Evolutionary conservation across 495 filamentous ascomycete genomes (phyloP).

Genomic region (Cairneyella variabilis): DNA sequence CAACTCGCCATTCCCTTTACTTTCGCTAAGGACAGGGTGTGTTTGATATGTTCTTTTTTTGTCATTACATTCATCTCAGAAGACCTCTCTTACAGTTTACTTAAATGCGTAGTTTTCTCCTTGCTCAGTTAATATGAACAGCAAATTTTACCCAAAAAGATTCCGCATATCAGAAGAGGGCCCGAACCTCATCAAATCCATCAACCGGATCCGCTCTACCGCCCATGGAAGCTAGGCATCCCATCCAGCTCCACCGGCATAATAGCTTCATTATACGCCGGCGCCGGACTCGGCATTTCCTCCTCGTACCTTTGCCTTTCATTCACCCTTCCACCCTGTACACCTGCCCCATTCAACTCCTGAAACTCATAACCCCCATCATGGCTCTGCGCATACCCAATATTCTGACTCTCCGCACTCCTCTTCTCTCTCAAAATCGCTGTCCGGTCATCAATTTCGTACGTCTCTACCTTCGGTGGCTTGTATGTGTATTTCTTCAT

Average conservation of each 20-base stretch:
- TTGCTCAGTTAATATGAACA: too few species aligned
- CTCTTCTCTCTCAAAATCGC: neutral
- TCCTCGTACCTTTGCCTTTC: neutral
- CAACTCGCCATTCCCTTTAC: too few species aligned
- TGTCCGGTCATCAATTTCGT: conserved; percentile 17
- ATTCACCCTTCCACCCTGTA: neutral
- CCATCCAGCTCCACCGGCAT: conserved; percentile 6
- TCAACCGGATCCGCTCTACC: too few species aligned
- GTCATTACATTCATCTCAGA: too few species aligned
- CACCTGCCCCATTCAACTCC: neutral
- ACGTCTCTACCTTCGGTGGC: conserved; percentile 11
- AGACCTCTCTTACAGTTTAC: too few species aligned
- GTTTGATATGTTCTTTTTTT: too few species aligned
- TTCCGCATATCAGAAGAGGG: too few species aligned
- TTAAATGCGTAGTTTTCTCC: too few species aligned
- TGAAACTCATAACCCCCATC: neutral
- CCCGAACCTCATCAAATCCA: too few species aligned
- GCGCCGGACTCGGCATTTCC: neutral
- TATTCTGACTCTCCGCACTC: neutral
- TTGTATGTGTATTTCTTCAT: conserved; percentile 1
- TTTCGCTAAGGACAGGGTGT: too few species aligned
- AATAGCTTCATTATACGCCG: neutral
- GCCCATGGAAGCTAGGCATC: too few species aligned
- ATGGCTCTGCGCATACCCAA: neutral
- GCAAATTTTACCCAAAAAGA: too few species aligned